A percentile compares a stretch with the other conserved stretches of the same genome.
Evolutionary conservation across 495 filamentous ascomycete genomes (phyloP).

Genomic region (Evernia prunastri): DNA sequence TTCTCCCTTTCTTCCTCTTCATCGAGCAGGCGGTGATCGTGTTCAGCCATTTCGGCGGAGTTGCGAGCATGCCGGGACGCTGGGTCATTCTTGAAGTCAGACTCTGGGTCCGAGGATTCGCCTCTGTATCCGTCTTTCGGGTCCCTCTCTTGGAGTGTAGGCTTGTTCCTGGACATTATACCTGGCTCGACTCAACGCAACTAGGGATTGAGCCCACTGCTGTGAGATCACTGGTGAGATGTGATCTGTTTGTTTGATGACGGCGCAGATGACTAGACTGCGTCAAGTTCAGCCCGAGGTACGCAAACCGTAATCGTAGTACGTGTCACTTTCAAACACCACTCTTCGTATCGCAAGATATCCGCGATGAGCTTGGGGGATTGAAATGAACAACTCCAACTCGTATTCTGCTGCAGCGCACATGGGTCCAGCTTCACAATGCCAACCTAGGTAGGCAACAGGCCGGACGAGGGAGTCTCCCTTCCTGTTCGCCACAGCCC

Average conservation of each 20-base stretch:
- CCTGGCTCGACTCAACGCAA: background rate
- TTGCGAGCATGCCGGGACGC: conserved; percentile 56
- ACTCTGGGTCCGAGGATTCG: conserved; percentile 28
- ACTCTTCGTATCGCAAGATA: background rate
- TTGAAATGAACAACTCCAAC: background rate
- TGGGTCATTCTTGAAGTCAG: conserved; percentile 70
- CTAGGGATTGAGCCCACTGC: background rate
- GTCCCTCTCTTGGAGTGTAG: background rate
- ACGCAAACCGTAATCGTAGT: background rate
- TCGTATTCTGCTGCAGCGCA: background rate
- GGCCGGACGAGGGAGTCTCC: too few species aligned
- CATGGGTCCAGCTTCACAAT: background rate
- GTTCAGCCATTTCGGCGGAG: conserved; percentile 61
- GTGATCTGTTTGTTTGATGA: background rate
- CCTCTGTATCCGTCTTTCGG: conserved; percentile 11
- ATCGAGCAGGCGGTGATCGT: conserved; percentile 70
- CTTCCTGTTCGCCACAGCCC: too few species aligned
- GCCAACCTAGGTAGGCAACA: too few species aligned
- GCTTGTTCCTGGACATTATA: conserved; percentile 9
- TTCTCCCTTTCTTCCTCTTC: conserved; percentile 87
- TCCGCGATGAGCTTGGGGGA: background rate
- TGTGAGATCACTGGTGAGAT: background rate
- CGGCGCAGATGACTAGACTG: background rate
- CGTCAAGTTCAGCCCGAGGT: background rate
- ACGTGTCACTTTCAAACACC: background rate